A percentile compares a stretch with the other conserved stretches of the same genome.
Evolutionary conservation across 2,329 filamentous ascomycete species (phyloP).

Genomic region (Fusarium newnesense): DNA sequence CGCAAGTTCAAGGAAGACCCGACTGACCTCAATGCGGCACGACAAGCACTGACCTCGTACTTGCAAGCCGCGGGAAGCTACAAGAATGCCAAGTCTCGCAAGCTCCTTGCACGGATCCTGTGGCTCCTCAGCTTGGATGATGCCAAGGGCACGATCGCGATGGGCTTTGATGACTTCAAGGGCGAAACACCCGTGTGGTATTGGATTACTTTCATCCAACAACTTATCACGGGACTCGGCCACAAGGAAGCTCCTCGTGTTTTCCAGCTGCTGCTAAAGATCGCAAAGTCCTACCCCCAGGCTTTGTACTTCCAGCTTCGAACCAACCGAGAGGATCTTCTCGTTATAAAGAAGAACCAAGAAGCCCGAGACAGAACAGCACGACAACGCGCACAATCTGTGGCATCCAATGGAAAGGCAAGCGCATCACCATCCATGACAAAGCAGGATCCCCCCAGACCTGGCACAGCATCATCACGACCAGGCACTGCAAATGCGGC

Average conservation of each 20-base stretch:
- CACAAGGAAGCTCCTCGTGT: conserved; percentile 91
- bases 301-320: conserved; percentile 94
- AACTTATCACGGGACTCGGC: conserved; percentile 89
- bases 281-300: conserved; percentile 96
- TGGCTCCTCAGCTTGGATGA: conserved; percentile 97
- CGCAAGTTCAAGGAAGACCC: conserved; percentile 94
- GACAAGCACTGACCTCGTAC: conserved; percentile 94
- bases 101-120: conserved; percentile 89
- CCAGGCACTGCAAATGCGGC: conserved; percentile 64
- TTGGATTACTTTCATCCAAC: conserved; percentile 99
- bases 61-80: conserved; percentile 95
- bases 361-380: conserved; percentile 75
- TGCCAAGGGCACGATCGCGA: conserved; percentile 81
- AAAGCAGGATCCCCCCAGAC: conserved; percentile 62
- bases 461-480: conserved; percentile 54
- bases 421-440: conserved; percentile 59
- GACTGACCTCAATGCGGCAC: conserved; percentile 81
- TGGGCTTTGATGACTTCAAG: conserved; percentile 95
- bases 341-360: conserved; percentile 88
- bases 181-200: conserved; percentile 98
- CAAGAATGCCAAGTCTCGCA: conserved; percentile 96
- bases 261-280: conserved; percentile 86
- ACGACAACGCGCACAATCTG: conserved; percentile 60
- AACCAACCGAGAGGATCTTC: conserved; percentile 94
- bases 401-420: conserved; percentile 56